phyloP scores from a whole-genome alignment of 163 green algal species.

The Trebouxia gelatinosa region DNA sequence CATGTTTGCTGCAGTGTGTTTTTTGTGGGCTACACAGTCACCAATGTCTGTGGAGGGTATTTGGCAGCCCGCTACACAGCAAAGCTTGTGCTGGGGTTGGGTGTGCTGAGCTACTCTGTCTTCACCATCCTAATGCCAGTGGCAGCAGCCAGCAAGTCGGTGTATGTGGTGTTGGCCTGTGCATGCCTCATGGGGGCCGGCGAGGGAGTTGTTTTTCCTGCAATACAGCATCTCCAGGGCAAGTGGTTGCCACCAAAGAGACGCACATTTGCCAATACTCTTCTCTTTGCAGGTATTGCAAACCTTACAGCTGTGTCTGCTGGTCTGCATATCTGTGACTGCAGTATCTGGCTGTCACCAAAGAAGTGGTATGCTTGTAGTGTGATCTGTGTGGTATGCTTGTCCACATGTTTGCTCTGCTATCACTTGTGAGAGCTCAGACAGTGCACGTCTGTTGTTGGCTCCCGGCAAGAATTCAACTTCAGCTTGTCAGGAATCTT shows the following conservation, averaged over 20 bases:
- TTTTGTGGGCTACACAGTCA: constrained; percentile 64
- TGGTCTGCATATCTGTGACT: too few relatives aligned
- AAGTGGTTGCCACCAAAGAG: constrained; percentile 44
- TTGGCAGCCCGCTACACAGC: constrained; percentile 48
- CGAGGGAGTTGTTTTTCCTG: constrained; percentile 71
- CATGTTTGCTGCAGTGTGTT: constrained; percentile 36
- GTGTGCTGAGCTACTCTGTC: constrained; percentile 60
- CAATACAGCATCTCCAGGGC: constrained; percentile 60
- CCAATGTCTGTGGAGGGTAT: constrained; percentile 63
- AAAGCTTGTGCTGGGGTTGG: constrained; percentile 56
- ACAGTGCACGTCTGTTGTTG: too few relatives aligned
- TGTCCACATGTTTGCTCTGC: too few relatives aligned
- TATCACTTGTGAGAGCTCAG: too few relatives aligned
- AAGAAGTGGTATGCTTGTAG: too few relatives aligned
- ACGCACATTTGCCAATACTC: constrained; percentile 50
- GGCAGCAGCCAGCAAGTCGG: constrained; percentile 40
- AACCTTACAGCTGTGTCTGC: too few relatives aligned
- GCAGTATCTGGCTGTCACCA: too few relatives aligned
- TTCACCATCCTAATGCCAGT: constrained; percentile 71
- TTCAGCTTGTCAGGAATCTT: too few relatives aligned
- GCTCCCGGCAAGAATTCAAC: too few relatives aligned
- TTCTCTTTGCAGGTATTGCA: constrained; percentile 62
- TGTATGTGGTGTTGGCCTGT: constrained; percentile 40
- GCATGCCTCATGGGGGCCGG: constrained; percentile 59
- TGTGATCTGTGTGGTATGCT: too few relatives aligned